Evolutionary conservation across 768 basidiomycete genomes (phyloP), one percentile per base, ranked within the genome.

Genomic region (Favolaschia claudopus): DNA sequence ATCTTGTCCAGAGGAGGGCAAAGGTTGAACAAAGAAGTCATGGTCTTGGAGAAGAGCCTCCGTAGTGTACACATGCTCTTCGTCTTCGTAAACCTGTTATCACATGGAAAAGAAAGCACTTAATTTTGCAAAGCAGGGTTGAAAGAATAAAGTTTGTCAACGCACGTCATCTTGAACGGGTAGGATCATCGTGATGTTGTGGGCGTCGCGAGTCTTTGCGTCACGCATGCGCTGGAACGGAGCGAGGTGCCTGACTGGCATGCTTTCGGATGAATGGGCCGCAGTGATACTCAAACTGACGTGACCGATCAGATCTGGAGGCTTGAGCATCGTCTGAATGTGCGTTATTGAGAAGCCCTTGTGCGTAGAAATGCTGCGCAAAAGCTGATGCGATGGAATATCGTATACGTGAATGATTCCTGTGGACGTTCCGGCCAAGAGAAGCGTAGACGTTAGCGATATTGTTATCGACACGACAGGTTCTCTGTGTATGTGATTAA

Each of bases 271-370:
- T 44, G 70, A 72, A 65, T 66, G 80, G 43, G 71, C 79, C 46
- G 76, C 65, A 39, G 69, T 73, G 28, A 85, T 70, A 39, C 74
- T 78, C 36, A 94, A 78, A 58, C 79, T 88, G 56, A 91, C 77
- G 68, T 95, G 93, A 1, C 93, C 92, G 55, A 93, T 80, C 38
- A 99, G 82, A 72, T 99, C 96, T 17, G 86, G 83, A 2, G 96
- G 97, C 64, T 91, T 91, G 45, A 96, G 80, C 75, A 99, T 82
- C 3, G 92, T 91, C 40, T 82, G 75, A 7, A 99, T 73, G 72
- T 87, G 79, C 15, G 92, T 87, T 70, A 98, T 88, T 29, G 85
- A 73, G 65, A 85, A 70, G 39, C 86, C 85, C 64, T 87, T 89
- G 71, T 86, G 89, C 1, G 88, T 80, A 17, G 85, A 82, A 63